Base-by-base conservation (phyloP, 805 yeast genomes). In the Debaryomyces maramus region DNA sequence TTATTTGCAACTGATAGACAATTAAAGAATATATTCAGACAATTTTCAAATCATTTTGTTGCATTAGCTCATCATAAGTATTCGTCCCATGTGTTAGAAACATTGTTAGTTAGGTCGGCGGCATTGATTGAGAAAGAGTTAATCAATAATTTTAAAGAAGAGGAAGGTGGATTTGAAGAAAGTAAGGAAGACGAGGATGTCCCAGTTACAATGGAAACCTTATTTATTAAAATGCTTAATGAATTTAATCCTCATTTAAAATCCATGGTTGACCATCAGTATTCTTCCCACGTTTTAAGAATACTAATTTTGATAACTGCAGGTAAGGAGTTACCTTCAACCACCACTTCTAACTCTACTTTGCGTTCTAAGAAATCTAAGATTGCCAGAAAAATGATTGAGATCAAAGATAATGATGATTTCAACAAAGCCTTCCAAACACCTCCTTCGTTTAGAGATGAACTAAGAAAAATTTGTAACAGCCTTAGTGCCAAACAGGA, bases 361-460 rank as follows among this genome's bases (percentile, higher is more conserved):
- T 70, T 88, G 48, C 77, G 98, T 57, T 84, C 95, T 20, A 88
- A 88, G 56, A 85, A 75, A 63, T 85, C 88, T 36, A 89, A 80
- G 62, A 85, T 81, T 61, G 97, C 97, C 5, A 80, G 98, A 60
- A 89, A 89, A 58, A 87, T 88, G 95, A 87, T 88, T 53, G 93
- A 86, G 51, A 83, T 88, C 32, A 81, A 82, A 52, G 95, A 87
- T 59, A 83, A 75, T 45, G 83, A 81, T 11, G 89, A 84, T 48
- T 84, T 81, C 53, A 73, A 79, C 53, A 70, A 76, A 42, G 67
- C 82, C 0, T 86, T 78, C 57, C 86, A 80, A 62, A 80, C 80
- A 1, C 96, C 96, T 6, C 56, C 68, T 6, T 70, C 85, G 0
- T 87, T 87, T 59, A 83, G 80, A 48, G 70, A 69, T 6, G 80